phyloP scores from a whole-genome alignment of 2,329 filamentous ascomycete genomes.

The Shiraia sp. region DNA sequence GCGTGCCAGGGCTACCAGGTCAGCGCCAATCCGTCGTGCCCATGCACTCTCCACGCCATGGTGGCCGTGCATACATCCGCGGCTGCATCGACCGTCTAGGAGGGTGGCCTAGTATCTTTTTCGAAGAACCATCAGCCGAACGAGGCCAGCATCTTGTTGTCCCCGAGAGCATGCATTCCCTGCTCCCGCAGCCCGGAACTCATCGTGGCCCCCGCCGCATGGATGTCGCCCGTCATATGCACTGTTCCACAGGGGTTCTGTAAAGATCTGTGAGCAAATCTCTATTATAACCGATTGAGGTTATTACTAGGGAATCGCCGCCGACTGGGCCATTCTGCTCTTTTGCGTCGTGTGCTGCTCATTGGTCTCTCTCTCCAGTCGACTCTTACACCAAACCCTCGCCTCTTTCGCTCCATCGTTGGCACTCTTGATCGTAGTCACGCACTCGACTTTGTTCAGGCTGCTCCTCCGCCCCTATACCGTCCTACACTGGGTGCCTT shows the following conservation, averaged over 20 bases:
- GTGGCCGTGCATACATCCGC: conserved; percentile 40
- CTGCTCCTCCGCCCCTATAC: conserved; percentile 9
- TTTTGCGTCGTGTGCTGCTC: conserved; percentile 35
- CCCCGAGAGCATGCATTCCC: conserved; percentile 37
- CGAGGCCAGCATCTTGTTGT: conserved; percentile 42
- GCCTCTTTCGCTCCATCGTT: conserved; percentile 20
- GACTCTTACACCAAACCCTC: conserved; percentile 22
- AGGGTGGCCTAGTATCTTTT: conserved; percentile 31
- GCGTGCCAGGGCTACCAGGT: conserved; percentile 31
- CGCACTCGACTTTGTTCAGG: conserved; percentile 8
- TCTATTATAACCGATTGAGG: conserved; percentile 38
- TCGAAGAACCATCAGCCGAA: conserved; percentile 49
- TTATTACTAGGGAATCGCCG: conserved; percentile 47
- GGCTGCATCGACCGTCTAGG: conserved; percentile 40
- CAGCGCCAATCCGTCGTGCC: conserved; percentile 25
- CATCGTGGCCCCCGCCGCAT: conserved; percentile 42
- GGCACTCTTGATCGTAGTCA: conserved; percentile 12
- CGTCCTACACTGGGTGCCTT: not conserved
- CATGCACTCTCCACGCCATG: conserved; percentile 31
- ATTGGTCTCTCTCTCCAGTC: conserved; percentile 27
- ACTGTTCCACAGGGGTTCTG: conserved; percentile 38
- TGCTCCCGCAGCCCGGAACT: conserved; percentile 44
- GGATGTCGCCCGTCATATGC: conserved; percentile 45
- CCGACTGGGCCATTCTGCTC: conserved; percentile 36
- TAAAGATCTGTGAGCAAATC: conserved; percentile 41